Evolutionary conservation across 2,329 filamentous ascomycete species (phyloP).

Genomic region (Stylonectria norvegica): DNA sequence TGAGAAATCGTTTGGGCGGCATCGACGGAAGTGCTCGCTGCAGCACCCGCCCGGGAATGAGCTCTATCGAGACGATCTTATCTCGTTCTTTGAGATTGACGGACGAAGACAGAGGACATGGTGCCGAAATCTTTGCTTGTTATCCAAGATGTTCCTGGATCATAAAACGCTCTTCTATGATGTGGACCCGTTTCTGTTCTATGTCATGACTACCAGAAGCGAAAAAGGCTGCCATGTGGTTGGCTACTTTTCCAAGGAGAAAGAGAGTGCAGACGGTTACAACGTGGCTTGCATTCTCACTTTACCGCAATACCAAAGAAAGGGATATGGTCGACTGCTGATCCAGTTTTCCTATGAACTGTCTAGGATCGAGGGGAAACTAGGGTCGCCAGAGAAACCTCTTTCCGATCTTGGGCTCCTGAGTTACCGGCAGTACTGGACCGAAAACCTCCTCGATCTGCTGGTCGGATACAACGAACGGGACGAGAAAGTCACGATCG

Average conservation of each 20-base stretch:
- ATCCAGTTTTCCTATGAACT: conserved; percentile 98
- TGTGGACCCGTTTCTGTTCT: conserved; percentile 98
- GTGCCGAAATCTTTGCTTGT: conserved; percentile 90
- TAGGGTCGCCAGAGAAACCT: conserved; percentile 95
- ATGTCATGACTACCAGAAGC: conserved; percentile 89
- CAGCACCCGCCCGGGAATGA: conserved; percentile 96
- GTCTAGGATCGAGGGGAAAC: conserved; percentile 89
- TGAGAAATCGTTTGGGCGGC: conserved; percentile 75
- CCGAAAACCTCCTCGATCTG: conserved; percentile 86
- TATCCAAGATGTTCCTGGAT: conserved; percentile 94
- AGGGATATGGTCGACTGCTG: conserved; percentile 86
- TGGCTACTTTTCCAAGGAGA: conserved; percentile 99
- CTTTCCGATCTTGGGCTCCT: conserved; percentile 89
- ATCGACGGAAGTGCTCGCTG: conserved; percentile 84
- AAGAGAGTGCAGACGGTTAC: conserved; percentile 94
- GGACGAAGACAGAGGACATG: conserved; percentile 90
- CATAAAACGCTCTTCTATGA: conserved; percentile 99
- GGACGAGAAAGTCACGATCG: conserved; percentile 75
- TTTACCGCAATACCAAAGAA: conserved; percentile 90
- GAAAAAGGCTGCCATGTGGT: conserved; percentile 91
- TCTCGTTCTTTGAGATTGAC: conserved; percentile 97
- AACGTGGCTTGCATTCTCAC: conserved; percentile 98
- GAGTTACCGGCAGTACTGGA: conserved; percentile 97
- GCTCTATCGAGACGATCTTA: conserved; percentile 90
- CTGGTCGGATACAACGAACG: conserved; percentile 69